Base-by-base conservation (phyloP, 2,329 filamentous ascomycete species). In the Neonectria neomacrospora region DNA sequence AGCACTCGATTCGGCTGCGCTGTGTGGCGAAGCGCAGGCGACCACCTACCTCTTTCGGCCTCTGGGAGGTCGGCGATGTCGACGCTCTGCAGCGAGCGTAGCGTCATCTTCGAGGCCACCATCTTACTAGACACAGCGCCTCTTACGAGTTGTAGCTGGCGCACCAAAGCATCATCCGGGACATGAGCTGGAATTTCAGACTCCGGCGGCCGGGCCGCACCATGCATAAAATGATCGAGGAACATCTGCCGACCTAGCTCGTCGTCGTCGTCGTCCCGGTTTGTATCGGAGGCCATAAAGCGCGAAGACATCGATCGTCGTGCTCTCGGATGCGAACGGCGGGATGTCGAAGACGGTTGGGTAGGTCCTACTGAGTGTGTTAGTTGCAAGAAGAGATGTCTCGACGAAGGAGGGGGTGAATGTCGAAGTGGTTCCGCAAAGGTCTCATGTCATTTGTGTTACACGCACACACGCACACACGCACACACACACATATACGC, bases 51-150 rank as follows among this genome's bases (percentile, higher is more conserved):
- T 70, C 77, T 79, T 64, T 87, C 84, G 42, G 71, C 76, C 47
- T 84, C 79, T 0, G 80, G 71, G 2, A 88, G 73, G 9, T 80
- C 80, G 1, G 79, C 72, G 16, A 85, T 73, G 5, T 80, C 72
- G 4, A 88, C 80, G 51, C 76, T 81, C 65, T 85, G 74, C 3
- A 88, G 74, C 6, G 83, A 80, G 12, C 76, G 74, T 12, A 87
- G 72, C 3, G 84, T 83, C 16, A 72, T 74, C 64, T 77, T 81
- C 0, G 83, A 86, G 3, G 83, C 84, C 7, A 86, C 80, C 65
- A 80, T 76, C 69, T 82, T 84, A 41, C 75, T 81, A 0, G 77
- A 71, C 22, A 80, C 63, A 8, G 80, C 75, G 16, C 83, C 83
- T 44, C 84, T 81, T 34, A 83, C 68, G 6, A 85, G 58, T 68